phyloP scores from a whole-genome alignment of 2,329 filamentous ascomycete genomes.

The Alternaria arborescens region DNA sequence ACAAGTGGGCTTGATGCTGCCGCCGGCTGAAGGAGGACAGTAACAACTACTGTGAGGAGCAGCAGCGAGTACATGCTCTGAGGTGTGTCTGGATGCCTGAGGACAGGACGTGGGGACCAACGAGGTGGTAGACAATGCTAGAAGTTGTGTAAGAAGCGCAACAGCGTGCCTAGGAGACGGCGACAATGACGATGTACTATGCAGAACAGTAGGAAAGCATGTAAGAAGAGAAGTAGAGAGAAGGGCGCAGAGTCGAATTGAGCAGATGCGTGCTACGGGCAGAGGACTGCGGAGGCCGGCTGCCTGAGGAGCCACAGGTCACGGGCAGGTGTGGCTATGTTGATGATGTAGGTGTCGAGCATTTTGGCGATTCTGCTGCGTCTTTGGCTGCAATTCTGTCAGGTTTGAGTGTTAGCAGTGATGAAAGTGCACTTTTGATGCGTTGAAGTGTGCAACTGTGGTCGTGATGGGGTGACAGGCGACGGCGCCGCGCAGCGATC shows the following conservation, averaged over 20 bases:
- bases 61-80: conserved; percentile 44
- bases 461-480: conserved; percentile 30
- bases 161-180: conserved; percentile 6
- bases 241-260: conserved; percentile 22
- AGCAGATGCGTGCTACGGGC: conserved; percentile 21
- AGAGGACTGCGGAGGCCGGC: conserved; percentile 32
- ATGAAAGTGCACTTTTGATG: conserved; percentile 31
- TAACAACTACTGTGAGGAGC: conserved; percentile 35
- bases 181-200: conserved; percentile 4
- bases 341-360: conserved; percentile 27
- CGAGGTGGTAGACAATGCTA: conserved; percentile 13
- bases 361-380: conserved; percentile 26
- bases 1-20: conserved; percentile 38
- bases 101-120: conserved; percentile 20
- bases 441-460: conserved; percentile 29
- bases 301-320: conserved; percentile 35
- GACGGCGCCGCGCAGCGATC: conserved; percentile 33
- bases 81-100: conserved; percentile 33
- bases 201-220: conserved; percentile 12
- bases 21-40: conserved; percentile 37
- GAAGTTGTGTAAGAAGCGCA: background rate
- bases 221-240: conserved; percentile 18
- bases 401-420: conserved; percentile 35
- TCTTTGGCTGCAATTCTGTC: conserved; percentile 32
- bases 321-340: conserved; percentile 40